Percentiles rank a stretch among this genome's conserved stretches.
phyloP scores from a whole-genome alignment of 208 protist genomes.

The Novymonas esmeraldas region DNA sequence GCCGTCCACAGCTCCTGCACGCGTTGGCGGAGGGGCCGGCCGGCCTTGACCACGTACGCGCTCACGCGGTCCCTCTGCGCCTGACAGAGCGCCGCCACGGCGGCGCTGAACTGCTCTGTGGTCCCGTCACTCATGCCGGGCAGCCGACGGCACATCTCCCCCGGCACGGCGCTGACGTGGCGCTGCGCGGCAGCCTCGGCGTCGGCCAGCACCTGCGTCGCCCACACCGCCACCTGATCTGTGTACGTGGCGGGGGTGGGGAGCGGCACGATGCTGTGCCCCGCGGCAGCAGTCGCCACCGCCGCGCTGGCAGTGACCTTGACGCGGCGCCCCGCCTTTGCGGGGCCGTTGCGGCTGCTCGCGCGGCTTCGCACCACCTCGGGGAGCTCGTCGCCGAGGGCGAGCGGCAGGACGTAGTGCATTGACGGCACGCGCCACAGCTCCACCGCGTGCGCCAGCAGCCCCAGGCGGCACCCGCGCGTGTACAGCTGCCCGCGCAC shows the following conservation, averaged over 20 bases:
- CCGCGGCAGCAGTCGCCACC: conserved; percentile 9
- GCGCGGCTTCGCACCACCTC: conserved; percentile 4
- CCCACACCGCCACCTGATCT: conserved; percentile 47
- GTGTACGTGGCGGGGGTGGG: conserved; percentile 46
- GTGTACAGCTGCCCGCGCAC: conserved; percentile 69
- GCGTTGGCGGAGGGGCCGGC: conserved; percentile 51
- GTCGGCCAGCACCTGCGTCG: conserved; percentile 33
- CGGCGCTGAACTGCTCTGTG: conserved; percentile 37
- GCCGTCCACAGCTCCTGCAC: conserved; percentile 68
- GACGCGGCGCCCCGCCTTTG: conserved; percentile 7
- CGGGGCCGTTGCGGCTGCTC: conserved; percentile 8
- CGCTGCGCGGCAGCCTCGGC: conserved; percentile 30
- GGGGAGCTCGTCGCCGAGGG: conserved; percentile 13
- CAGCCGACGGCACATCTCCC: conserved; percentile 46
- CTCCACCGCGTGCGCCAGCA: conserved; percentile 66
- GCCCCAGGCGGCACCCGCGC: conserved; percentile 60
- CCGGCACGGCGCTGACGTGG: conserved; percentile 51
- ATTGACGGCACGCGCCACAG: conserved; percentile 60
- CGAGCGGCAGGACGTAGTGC: conserved; percentile 44
- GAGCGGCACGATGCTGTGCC: conserved; percentile 28
- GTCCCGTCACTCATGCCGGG: conserved; percentile 52
- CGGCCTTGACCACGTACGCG: conserved; percentile 52
- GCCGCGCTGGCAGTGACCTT: conserved; percentile 4
- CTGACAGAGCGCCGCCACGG: conserved; percentile 41
- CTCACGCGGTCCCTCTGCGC: conserved; percentile 45